Conservation (phyloP, 164 flowering plant genomes). For the Berberis vulgaris region DNA sequence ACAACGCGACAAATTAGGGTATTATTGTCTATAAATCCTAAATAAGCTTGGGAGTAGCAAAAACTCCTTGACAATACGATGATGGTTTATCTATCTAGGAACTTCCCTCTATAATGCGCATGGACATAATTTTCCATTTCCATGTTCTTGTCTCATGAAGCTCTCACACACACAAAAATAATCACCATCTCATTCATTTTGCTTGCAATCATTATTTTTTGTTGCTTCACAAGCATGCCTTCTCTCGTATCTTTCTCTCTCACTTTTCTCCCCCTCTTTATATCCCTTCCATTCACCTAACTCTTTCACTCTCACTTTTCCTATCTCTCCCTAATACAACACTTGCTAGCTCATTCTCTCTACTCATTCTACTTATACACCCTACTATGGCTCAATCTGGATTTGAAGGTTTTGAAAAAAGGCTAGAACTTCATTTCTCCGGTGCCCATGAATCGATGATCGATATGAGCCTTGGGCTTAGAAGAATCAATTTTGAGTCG, state of each 20-base stretch:
- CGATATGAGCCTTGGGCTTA: constrained; percentile 14
- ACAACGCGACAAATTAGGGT: too few relatives aligned
- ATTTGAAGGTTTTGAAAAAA: constrained; percentile 3
- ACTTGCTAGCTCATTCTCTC: neutral
- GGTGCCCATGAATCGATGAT: neutral
- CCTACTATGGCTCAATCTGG: neutral
- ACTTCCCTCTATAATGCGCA: neutral
- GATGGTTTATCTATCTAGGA: too few relatives aligned
- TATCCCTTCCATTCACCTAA: neutral
- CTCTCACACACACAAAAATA: constrained; percentile 18
- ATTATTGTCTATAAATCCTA: too few relatives aligned
- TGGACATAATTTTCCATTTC: neutral
- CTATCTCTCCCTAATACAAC: neutral
- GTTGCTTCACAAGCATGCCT: constrained; percentile 79
- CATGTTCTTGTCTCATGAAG: constrained; percentile 8
- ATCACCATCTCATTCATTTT: constrained; percentile 44
- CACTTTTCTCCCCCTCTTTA: constrained; percentile 1
- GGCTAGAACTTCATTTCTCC: neutral
- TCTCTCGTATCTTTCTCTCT: neutral
- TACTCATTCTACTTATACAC: neutral
- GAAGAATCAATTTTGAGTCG: constrained; percentile 36
- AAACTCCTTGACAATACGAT: too few relatives aligned
- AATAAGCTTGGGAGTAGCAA: too few relatives aligned
- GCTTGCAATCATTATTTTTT: constrained; percentile 59
- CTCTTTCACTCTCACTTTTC: neutral